Percentiles rank a stretch among this genome's conserved stretches.
phyloP scores from a whole-genome alignment of 2,329 filamentous ascomycete species.

The Botryosphaeria dothidea region DNA sequence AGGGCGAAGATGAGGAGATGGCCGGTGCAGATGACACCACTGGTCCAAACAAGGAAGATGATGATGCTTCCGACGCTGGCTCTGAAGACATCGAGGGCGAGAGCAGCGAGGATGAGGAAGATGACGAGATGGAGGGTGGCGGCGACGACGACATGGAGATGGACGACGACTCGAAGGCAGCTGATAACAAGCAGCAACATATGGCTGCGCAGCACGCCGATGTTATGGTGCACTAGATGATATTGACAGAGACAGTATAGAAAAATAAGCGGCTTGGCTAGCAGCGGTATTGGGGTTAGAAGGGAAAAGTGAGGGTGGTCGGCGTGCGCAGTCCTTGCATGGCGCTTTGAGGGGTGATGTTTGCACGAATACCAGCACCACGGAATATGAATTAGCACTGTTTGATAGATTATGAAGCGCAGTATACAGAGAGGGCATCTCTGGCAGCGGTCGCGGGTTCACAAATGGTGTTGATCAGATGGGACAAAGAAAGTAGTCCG shows the following conservation, averaged over 20 bases:
- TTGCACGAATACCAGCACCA: conserved; percentile 13
- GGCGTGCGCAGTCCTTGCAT: conserved; percentile 1
- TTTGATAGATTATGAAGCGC: conserved; percentile 13
- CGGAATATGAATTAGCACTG: conserved; percentile 1
- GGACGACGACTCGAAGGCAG: conserved; percentile 49
- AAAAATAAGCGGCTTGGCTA: neutral
- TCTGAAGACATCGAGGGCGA: conserved; percentile 80
- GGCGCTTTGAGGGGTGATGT: conserved; percentile 5
- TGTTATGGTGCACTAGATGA: conserved; percentile 41
- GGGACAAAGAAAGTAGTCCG: too few species aligned
- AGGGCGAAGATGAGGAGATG: conserved; percentile 74
- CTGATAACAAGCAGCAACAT: conserved; percentile 28
- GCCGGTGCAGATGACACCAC: conserved; percentile 63
- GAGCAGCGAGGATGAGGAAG: conserved; percentile 70
- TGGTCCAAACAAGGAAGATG: conserved; percentile 57
- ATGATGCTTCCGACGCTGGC: conserved; percentile 68
- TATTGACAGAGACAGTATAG: neutral
- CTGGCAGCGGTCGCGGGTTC: too few species aligned
- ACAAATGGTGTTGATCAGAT: neutral
- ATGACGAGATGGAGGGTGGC: conserved; percentile 63
- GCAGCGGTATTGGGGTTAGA: neutral
- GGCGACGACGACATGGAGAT: conserved; percentile 61
- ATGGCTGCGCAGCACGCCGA: conserved; percentile 28
- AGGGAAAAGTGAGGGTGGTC: neutral
- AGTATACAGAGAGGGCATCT: neutral